Evolutionary conservation across 2,329 filamentous ascomycete genomes (phyloP), one percentile per base, ranked within the genome.

Genomic region (Xylariaceae sp.): DNA sequence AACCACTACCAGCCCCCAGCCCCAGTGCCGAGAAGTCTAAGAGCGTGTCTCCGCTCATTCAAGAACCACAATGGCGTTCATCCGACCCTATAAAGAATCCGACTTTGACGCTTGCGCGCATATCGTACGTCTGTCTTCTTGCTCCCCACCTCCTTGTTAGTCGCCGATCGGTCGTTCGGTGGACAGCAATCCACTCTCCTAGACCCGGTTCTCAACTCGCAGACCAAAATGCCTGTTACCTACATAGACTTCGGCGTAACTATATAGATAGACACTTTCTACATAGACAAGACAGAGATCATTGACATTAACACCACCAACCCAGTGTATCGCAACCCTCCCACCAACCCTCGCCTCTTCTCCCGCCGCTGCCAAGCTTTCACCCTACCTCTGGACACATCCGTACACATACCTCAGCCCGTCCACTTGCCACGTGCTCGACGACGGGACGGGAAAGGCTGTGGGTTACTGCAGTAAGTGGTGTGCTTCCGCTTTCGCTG

Each of bases 331-430:
- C 49, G 72, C 67, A 26, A 79, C 76, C 30, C 72, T 79, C 16
- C 74, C 75, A 3, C 72, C 72, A 0, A 72, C 70, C 4, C 71
- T 78, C n/a, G 36, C 60, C 22, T 42, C 61, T 16, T 73, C 72
- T 26, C 63, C 69, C 34, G 62, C 61, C 10, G 71, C 69, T 5
- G 56, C 59, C 44, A 67, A 67, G 16, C 68, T 77, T 29, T 70
- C 74, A 13, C 76, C 76, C 1, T 79, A 79, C 66, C 60, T 79
- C 62, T 80, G 77, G 77, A 76, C 75, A 8, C 76, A 78, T 62
- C 76, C 72, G 36, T 79, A 74, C 70, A 77, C 74, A 15, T 67
- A 71, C 59, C 73, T 79, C 54, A 75, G 68, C 8, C 75, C 76
- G 0, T 39, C 57, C 10, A 73, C 72, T 13, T 76, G 74, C 68